Base-by-base conservation (phyloP, 306 rosid genomes). In the Rosa lucieae region DNA sequence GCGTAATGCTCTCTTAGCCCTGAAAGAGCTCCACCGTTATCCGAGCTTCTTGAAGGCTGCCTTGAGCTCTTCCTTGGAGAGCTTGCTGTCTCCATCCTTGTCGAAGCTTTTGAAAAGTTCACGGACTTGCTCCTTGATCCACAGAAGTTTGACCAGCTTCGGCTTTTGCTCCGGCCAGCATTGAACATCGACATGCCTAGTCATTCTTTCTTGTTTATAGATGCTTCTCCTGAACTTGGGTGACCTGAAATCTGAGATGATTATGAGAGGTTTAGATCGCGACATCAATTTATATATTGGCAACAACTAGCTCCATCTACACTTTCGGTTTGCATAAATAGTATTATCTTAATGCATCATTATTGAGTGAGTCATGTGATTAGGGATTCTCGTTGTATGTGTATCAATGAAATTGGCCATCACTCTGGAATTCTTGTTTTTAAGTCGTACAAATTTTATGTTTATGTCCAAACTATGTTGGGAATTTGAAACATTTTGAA, bases 31-130 rank as follows among this genome's bases (percentile, higher is more conserved):
- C 40, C 80, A 77, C 6, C 66, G 67, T 12, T 74, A 66, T 17
- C 77, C 73, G 6, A 79, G 82, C 8, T 72, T 20, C 17, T 3
- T 26, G 55, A 72, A 62, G 8, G 77, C 77, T 4, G 23, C 66
- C 66, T 14, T 62, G 40, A 62, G 71, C 78, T 79, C 73, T 3
- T 61, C 67, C 62, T 14, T 48, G 5, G 70, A 67, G 4, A 83
- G 75, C 9, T 39, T 55, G 42, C 75, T 80, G 32, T 83, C 80
- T 39, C 72, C 42, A 32, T 70, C 35, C 17, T 5, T 46, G 73
- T 83, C 86, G n/a, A 51, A 26, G 14, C 42, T 51, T 6, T 49
- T 68, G 72, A 83, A 79, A 62, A 76, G 42, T n/a, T 69, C 43
- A 15, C 32, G n/a, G 15, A 85, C 40, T 48, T 78, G 81, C 0